Evolutionary conservation across 1,284 basidiomycete genomes (phyloP).

Genomic region (Volvariella surrecta): DNA sequence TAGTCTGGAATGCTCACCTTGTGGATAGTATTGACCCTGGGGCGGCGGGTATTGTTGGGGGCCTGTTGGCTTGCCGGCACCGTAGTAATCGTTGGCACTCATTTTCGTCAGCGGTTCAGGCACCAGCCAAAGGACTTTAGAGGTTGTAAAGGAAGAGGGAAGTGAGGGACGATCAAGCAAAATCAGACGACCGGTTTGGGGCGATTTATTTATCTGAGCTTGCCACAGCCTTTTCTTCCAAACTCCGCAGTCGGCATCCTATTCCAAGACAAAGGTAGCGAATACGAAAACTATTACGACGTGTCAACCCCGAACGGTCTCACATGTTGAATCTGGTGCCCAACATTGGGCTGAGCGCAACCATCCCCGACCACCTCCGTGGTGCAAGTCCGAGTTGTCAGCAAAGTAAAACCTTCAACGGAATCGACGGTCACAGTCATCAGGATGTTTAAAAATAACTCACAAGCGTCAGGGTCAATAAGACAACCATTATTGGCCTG

Average conservation of each 20-base stretch:
- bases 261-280: slow-evolving; percentile 6
- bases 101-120: slow-evolving; percentile 24
- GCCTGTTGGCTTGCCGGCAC: slow-evolving; percentile 37
- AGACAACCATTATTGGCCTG: too few relatives aligned
- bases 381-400: too few relatives aligned
- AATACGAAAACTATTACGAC: background rate
- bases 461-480: too few relatives aligned
- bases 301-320: too few relatives aligned
- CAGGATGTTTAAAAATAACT: too few relatives aligned
- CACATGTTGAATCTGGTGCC: too few relatives aligned
- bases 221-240: slow-evolving; percentile 10
- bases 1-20: background rate
- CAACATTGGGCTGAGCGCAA: too few relatives aligned
- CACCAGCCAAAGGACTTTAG: background rate
- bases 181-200: slow-evolving; percentile 7
- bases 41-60: slow-evolving; percentile 19
- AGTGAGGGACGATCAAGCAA: slow-evolving; percentile 5
- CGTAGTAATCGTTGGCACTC: slow-evolving; percentile 73
- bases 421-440: too few relatives aligned
- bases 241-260: slow-evolving; percentile 6
- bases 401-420: too few relatives aligned
- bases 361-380: too few relatives aligned
- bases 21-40: slow-evolving; percentile 46
- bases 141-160: slow-evolving; percentile 14
- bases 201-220: slow-evolving; percentile 20